phyloP scores from a whole-genome alignment of 2,329 filamentous ascomycete genomes.

The Claviceps cyperi region DNA sequence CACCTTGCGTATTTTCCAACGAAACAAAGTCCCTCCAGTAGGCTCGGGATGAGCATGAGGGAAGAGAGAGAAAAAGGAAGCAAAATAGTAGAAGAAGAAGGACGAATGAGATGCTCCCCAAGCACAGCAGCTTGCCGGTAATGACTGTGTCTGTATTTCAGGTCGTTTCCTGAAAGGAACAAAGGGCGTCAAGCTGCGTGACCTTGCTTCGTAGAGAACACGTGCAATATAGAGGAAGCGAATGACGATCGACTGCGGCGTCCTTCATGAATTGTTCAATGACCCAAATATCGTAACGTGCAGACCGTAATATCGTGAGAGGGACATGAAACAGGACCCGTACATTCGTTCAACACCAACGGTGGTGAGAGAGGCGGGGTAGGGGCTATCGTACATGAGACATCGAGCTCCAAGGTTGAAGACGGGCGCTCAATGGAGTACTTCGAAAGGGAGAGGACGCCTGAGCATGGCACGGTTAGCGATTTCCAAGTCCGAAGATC shows the following conservation, averaged over 20 bases:
- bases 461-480: constrained; percentile 26
- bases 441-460: constrained; percentile 73
- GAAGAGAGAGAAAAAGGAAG: not conserved
- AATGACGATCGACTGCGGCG: constrained; percentile 1
- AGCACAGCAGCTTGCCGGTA: not conserved
- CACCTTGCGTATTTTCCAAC: constrained; percentile 3
- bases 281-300: constrained; percentile 7
- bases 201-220: not conserved
- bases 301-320: constrained; percentile 11
- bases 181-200: not conserved
- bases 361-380: constrained; percentile 2
- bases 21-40: not conserved
- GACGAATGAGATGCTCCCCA: not conserved
- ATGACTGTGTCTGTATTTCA: not conserved
- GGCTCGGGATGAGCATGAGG: not conserved
- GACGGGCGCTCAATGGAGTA: constrained; percentile 35
- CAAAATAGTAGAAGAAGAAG: no score
- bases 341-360: constrained; percentile 8
- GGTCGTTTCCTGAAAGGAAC: not conserved
- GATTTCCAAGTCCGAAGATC: not conserved
- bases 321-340: constrained; percentile 9
- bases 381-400: constrained; percentile 12
- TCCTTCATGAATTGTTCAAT: constrained; percentile 3
- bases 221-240: not conserved
- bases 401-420: constrained; percentile 3